Evolutionary conservation across 2,329 filamentous ascomycete species (phyloP).

Genomic region (Furcasterigmium furcatum): DNA sequence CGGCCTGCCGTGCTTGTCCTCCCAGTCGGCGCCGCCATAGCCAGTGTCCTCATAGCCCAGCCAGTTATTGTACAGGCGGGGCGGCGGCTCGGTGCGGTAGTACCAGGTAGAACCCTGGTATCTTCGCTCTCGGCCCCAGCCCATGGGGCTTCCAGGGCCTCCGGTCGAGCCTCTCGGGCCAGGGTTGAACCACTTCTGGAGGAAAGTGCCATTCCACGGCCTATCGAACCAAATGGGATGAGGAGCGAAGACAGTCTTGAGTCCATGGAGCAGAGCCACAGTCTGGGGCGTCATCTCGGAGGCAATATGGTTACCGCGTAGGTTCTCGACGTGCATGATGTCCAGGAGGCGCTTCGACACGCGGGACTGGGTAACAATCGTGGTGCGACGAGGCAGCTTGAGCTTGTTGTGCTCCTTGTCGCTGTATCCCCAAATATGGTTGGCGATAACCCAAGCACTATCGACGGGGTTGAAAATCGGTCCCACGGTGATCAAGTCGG

Average conservation of each 20-base stretch:
- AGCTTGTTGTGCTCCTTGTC: slow-evolving; percentile 42
- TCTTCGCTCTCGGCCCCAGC: slow-evolving; percentile 55
- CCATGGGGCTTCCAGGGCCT: slow-evolving; percentile 53
- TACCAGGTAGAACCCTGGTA: slow-evolving; percentile 61
- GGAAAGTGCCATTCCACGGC: slow-evolving; percentile 56
- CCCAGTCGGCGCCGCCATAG: slow-evolving; percentile 54
- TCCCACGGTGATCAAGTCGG: slow-evolving; percentile 70
- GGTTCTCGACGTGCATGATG: slow-evolving; percentile 75
- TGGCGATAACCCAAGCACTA: slow-evolving; percentile 70
- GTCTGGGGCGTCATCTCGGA: slow-evolving; percentile 79
- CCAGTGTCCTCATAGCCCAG: slow-evolving; percentile 56
- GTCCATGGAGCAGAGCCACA: slow-evolving; percentile 69
- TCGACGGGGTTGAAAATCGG: slow-evolving; percentile 75
- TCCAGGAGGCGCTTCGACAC: slow-evolving; percentile 69
- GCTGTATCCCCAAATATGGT: slow-evolving; percentile 66
- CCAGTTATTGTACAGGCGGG: slow-evolving; percentile 60
- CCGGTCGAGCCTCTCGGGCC: slow-evolving; percentile 52
- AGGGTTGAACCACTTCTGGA: slow-evolving; percentile 59
- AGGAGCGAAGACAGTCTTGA: slow-evolving; percentile 75
- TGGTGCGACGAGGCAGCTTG: slow-evolving; percentile 66
- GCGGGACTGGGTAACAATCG: slow-evolving; percentile 75
- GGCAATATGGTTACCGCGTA: slow-evolving; percentile 70
- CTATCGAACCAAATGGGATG: slow-evolving; percentile 80
- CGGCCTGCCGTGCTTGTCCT: slow-evolving; percentile 49
- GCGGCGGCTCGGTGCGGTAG: slow-evolving; percentile 54